Evolutionary conservation across 768 basidiomycete genomes (phyloP), one percentile per base, ranked within the genome.

Genomic region (Suillus ampliporus): DNA sequence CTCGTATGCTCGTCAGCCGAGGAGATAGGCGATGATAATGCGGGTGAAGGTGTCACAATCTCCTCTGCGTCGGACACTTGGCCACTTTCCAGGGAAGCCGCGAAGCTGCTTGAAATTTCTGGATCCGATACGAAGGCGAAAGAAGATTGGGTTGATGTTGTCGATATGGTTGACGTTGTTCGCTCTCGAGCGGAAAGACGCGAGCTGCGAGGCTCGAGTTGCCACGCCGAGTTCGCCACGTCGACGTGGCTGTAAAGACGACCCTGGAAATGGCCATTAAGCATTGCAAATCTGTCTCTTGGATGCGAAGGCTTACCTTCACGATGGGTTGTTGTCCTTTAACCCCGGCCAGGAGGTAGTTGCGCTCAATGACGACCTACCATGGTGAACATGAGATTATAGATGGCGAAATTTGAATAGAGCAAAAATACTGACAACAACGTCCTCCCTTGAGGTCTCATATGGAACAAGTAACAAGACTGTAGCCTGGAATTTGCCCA

Each of bases 41-140:
- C 86, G 0, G 89, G 84, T 13, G 89, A 88, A 3, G 85, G 70
- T 2, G 74, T 71, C 13, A 78, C 79, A 44, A 78, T 72, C 64
- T 92, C 91, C 60, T 93, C 92, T 15, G 81, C 79, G 63, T 94
- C 92, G 26, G 92, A 92, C 13, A 83, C 82, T 31, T 86, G 87
- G 15, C 80, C 87, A 66, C 89, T 89, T 70, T 91, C 92, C 4
- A 93, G 82, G 34, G 91, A 93, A 7, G 90, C 91, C 1, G 90
- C 90, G 66, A 93, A 92, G 72, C 89, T 91, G 76, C 90, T 92
- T 5, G 91, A 91, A 57, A 93, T 89, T 66, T 94, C 92, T 2
- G 86, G 87, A 67, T 94, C 92, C n/a, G 92, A 92, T 10, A 94
- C 81, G 61, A 92, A 82, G 5, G 92, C 91, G 68, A 87, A 94